A percentile compares a stretch with the other conserved stretches of the same genome.
These are phyloP conservation scores for Dactylellina sp. DNA, from an alignment of 2,329 filamentous ascomycete species.

Conservation along the genomic window DNA sequence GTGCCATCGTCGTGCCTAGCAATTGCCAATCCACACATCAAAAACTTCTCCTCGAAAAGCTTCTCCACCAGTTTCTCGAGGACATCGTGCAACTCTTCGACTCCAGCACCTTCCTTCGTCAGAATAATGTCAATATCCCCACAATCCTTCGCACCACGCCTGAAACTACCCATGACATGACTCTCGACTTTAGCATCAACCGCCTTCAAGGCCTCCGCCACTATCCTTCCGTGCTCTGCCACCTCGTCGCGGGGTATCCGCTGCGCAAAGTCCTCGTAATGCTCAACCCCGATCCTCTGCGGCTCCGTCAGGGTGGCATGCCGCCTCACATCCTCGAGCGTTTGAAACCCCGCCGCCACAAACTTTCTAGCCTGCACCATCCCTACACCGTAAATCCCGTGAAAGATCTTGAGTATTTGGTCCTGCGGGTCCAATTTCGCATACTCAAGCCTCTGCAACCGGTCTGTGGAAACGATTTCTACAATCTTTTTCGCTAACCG, in stretches of 20 bases:
- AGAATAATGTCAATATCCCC: conserved; percentile 87
- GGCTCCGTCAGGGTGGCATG: conserved; percentile 74
- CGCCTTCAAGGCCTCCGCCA: conserved; percentile 70
- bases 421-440: conserved; percentile 76
- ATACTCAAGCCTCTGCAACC: conserved; percentile 77
- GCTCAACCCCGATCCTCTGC: conserved; percentile 81
- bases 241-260: conserved; percentile 84
- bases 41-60: conserved; percentile 73
- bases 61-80: conserved; percentile 73
- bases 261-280: conserved; percentile 80
- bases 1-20: conserved; percentile 65
- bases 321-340: conserved; percentile 76
- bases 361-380: conserved; percentile 77
- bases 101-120: conserved; percentile 72
- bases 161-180: conserved; percentile 85
- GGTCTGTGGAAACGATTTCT: conserved; percentile 82
- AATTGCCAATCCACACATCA: conserved; percentile 71
- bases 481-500: conserved; percentile 86
- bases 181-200: conserved; percentile 76
- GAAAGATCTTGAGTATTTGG: conserved; percentile 74
- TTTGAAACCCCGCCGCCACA: conserved; percentile 79
- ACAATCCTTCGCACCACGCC: conserved; percentile 78
- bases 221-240: conserved; percentile 74
- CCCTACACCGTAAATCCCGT: conserved; percentile 84
- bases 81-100: conserved; percentile 65